Conservation (phyloP, 192 early-diverging fungal species). For the Backusella tarrabulga region DNA sequence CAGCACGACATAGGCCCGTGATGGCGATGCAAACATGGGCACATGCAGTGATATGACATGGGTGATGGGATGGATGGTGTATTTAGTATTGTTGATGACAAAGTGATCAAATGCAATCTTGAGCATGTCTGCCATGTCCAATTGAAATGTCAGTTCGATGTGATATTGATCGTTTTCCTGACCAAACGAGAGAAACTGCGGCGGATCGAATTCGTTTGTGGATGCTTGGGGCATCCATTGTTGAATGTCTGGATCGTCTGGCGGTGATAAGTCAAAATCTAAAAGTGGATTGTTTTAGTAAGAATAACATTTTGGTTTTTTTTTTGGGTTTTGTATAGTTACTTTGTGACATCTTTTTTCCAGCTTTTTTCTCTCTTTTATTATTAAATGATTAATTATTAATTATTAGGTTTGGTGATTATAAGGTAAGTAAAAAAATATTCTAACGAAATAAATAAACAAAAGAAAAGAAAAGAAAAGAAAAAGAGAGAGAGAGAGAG, state of each 20-base stretch:
- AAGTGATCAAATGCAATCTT: slow-evolving; percentile 44
- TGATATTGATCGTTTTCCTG: slow-evolving; percentile 13
- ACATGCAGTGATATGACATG: slow-evolving; percentile 39
- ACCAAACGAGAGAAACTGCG: slow-evolving; percentile 13
- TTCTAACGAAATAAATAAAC: not conserved
- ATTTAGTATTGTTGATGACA: slow-evolving; percentile 41
- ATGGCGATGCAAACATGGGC: slow-evolving; percentile 34
- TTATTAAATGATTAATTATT: not conserved
- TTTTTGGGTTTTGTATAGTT: not conserved
- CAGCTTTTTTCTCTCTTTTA: not conserved
- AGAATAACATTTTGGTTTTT: not conserved
- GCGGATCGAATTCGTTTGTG: slow-evolving; percentile 18
- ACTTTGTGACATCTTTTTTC: slow-evolving; percentile 8
- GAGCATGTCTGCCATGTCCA: slow-evolving; percentile 14
- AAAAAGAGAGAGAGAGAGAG: not conserved
- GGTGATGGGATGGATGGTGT: slow-evolving; percentile 12
- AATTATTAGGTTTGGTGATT: too few relatives aligned
- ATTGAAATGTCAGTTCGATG: slow-evolving; percentile 8
- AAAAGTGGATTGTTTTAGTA: not conserved
- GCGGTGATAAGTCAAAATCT: slow-evolving; percentile 14
- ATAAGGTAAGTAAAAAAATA: not conserved
- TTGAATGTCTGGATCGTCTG: slow-evolving; percentile 6
- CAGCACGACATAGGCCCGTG: slow-evolving; percentile 34
- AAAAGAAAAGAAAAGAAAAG: not conserved
- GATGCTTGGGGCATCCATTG: slow-evolving; percentile 16